phyloP scores from a whole-genome alignment of 495 filamentous ascomycete genomes.

The Neurospora sp. region DNA sequence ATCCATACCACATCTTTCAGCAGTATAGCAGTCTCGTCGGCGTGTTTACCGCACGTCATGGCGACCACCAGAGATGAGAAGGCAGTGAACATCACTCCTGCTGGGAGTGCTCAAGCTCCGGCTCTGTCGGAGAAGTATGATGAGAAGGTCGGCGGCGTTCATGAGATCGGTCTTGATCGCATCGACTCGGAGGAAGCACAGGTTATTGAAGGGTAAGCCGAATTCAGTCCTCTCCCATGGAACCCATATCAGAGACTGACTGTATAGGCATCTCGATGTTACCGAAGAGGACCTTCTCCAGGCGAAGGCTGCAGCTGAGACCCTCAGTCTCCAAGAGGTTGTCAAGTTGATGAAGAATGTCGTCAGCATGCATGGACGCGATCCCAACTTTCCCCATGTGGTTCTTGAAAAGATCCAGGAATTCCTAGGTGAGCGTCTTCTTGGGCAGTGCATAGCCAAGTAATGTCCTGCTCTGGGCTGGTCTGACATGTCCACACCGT shows the following conservation, averaged over 20 bases:
- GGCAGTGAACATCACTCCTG: not conserved
- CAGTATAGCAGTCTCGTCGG: not conserved
- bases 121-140: not conserved
- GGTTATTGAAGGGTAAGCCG: not conserved
- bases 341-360: constrained; percentile 19
- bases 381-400: constrained; percentile 20
- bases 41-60: not conserved
- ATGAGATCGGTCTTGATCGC: not conserved
- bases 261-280: constrained; percentile 13
- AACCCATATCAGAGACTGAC: not conserved
- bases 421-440: constrained; percentile 8
- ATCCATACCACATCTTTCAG: not conserved
- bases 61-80: not conserved
- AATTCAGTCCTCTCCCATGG: not conserved
- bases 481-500: not conserved
- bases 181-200: not conserved
- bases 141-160: not conserved
- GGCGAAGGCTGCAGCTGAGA: constrained; percentile 15
- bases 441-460: not conserved
- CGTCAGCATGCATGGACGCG: constrained; percentile 18
- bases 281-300: constrained; percentile 22
- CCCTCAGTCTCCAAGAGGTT: constrained; percentile 17
- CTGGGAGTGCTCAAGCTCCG: not conserved
- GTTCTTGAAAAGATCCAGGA: constrained; percentile 18
- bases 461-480: not conserved